These are phyloP conservation scores for Lactarius deliciosus DNA, from an alignment of 768 basidiomycete species.

Conservation along the genomic window DNA sequence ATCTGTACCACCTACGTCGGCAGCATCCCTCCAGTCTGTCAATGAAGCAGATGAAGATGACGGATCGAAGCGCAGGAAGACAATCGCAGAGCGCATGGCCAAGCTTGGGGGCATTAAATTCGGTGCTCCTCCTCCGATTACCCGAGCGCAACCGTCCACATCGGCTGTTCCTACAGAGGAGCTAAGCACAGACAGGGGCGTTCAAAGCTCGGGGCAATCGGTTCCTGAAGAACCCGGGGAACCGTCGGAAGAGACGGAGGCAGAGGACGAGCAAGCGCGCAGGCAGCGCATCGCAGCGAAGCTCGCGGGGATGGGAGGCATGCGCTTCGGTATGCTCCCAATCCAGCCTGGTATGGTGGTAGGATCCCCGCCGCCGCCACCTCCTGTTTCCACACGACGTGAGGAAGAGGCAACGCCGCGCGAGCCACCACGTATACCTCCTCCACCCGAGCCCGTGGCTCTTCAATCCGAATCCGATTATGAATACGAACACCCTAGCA, in stretches of 20 bases:
- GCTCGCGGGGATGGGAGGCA: constrained; percentile 55
- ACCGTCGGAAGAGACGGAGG: constrained; percentile 36
- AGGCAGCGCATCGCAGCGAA: constrained; percentile 54
- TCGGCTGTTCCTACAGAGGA: constrained; percentile 33
- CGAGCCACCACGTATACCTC: constrained; percentile 34
- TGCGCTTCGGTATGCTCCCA: constrained; percentile 58
- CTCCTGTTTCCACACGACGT: constrained; percentile 4
- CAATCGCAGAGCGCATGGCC: constrained; percentile 94
- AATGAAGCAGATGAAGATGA: constrained; percentile 47
- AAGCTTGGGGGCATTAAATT: constrained; percentile 85
- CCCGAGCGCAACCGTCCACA: constrained; percentile 40
- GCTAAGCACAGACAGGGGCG: constrained; percentile 26
- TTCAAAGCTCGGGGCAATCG: constrained; percentile 31
- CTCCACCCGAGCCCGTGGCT: constrained; percentile 37
- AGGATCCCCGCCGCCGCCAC: constrained; percentile 27
- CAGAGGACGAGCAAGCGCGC: constrained; percentile 61
- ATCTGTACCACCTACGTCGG: constrained; percentile 11
- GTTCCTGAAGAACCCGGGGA: constrained; percentile 34
- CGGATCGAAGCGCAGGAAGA: constrained; percentile 51
- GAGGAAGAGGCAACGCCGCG: constrained; percentile 34
- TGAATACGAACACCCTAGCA: constrained; percentile 40
- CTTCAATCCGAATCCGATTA: constrained; percentile 45
- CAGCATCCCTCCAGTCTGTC: background rate
- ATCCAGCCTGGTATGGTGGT: constrained; percentile 20
- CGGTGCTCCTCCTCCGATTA: constrained; percentile 58